Percentiles rank a stretch among this genome's conserved stretches.
Conservation (phyloP, 2,329 filamentous ascomycete species). For the Hypoxylon sp. region DNA sequence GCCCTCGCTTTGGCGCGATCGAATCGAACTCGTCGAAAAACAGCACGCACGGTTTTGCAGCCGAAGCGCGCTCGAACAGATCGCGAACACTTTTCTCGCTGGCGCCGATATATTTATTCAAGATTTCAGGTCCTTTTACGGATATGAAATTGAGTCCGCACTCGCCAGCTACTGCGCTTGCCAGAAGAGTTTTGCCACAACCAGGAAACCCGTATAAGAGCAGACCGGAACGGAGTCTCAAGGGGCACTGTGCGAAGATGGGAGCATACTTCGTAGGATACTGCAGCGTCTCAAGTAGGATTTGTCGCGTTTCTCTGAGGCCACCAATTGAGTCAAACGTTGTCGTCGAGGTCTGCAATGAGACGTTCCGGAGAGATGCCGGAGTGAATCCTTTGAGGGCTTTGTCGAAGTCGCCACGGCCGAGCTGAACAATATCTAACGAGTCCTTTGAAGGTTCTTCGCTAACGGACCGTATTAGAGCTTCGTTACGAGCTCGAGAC, state of each 20-base stretch:
- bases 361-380: slow-evolving; percentile 93
- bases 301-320: slow-evolving; percentile 85
- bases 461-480: slow-evolving; percentile 85
- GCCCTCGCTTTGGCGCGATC: slow-evolving; percentile 95
- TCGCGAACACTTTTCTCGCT: slow-evolving; percentile 97
- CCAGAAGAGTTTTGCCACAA: slow-evolving; percentile 95
- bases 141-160: slow-evolving; percentile 98
- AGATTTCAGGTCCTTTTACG: slow-evolving; percentile 96
- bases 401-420: slow-evolving; percentile 82
- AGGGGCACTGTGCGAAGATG: slow-evolving; percentile 95
- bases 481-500: slow-evolving; percentile 89
- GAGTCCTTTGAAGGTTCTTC: slow-evolving; percentile 64
- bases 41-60: slow-evolving; percentile 91
- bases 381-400: slow-evolving; percentile 95
- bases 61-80: slow-evolving; percentile 91
- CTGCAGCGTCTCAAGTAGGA: slow-evolving; percentile 93
- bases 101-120: slow-evolving; percentile 99
- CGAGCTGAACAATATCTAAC: slow-evolving; percentile 73
- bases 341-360: slow-evolving; percentile 91
- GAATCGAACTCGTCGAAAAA: slow-evolving; percentile 99
- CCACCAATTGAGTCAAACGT: slow-evolving; percentile 95
- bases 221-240: slow-evolving; percentile 93
- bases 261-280: slow-evolving; percentile 98
- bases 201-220: slow-evolving; percentile 95
- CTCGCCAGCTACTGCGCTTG: slow-evolving; percentile 96